phyloP scores from a whole-genome alignment of 2,329 filamentous ascomycete genomes.

The Claviceps monticola region DNA sequence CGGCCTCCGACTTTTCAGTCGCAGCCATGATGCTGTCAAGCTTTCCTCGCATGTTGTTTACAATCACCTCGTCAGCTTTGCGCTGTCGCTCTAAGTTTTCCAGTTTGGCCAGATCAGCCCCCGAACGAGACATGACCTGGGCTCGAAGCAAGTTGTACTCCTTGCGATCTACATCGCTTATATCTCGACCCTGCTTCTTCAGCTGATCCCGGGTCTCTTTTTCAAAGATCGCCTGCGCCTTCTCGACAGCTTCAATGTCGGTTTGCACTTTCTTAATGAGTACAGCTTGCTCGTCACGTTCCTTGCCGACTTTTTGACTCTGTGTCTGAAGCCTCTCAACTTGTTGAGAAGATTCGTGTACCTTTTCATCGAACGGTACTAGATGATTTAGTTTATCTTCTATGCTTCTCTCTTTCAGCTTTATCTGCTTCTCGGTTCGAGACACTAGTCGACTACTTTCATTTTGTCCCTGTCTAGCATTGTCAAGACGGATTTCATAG shows the following conservation, averaged over 20 bases:
- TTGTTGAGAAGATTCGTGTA: constrained; percentile 61
- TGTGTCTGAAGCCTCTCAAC: constrained; percentile 54
- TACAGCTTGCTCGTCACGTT: constrained; percentile 57
- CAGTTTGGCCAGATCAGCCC: constrained; percentile 66
- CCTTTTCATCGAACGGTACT: constrained; percentile 84
- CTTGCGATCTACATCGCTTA: constrained; percentile 74
- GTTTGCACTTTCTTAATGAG: constrained; percentile 64
- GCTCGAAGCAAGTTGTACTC: constrained; percentile 78
- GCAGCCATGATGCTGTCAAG: constrained; percentile 66
- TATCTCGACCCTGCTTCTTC: constrained; percentile 72
- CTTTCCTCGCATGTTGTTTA: constrained; percentile 78
- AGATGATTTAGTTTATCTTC: constrained; percentile 76
- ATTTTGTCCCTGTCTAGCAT: constrained; percentile 71
- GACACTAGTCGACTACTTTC: constrained; percentile 61
- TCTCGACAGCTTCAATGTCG: constrained; percentile 72
- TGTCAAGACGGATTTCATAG: constrained; percentile 67
- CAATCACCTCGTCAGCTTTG: constrained; percentile 83
- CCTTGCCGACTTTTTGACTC: constrained; percentile 57
- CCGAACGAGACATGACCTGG: constrained; percentile 72
- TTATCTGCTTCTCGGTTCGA: constrained; percentile 76
- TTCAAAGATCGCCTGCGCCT: constrained; percentile 79
- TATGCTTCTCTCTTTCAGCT: constrained; percentile 71
- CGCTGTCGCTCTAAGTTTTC: constrained; percentile 79
- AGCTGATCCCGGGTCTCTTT: constrained; percentile 73
- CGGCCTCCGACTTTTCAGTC: constrained; percentile 58